Base-by-base conservation (phyloP, 83 land plant genomes). In the Picea abies region DNA sequence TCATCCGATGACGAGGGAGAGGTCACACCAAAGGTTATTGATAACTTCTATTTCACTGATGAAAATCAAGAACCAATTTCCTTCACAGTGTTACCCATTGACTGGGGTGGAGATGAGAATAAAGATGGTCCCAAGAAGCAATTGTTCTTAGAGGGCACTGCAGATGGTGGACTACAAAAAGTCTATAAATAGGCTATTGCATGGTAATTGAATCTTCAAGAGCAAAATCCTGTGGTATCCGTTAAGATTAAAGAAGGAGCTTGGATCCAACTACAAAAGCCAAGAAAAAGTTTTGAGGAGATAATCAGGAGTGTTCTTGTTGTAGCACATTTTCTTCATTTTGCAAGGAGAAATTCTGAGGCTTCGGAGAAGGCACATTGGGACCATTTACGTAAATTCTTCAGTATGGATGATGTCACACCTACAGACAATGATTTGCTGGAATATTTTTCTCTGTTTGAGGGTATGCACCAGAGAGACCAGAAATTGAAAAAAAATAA, bases 1-100 rank as follows among this genome's bases (percentile, higher is more conserved):
- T 91, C 88, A 11, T 91, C 90, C 1, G 95, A 89, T 66, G 92
- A 91, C 56, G 96, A 93, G 79, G 88, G 39, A 11, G 92, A 90
- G 60, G 47, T 19, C 35, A 41, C 78, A 60, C 85, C 72, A 6
- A 17, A 69, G 60, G 47, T 66, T 16, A 93, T 92, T 32, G 80
- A 85, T 4, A 82, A 90, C 8, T 94, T 87, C 39, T 66, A 89
- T 69, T 89, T 94, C 63, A 84, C 82, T 7, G 86, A 85, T 66
- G 88, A 76, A 1, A 61, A 83, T 17, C 81, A 85, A 17, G 84
- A 82, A 10, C 87, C 89, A 2, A 60, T 90, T 78, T 90, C 91
- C 19, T 92, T 94, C 79, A 61, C 89, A 4, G 83, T 32, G 4
- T 84, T 92, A 63, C 94, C 94, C 1, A 22, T 90, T 79, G 75